phyloP scores from a whole-genome alignment of 1,284 basidiomycete genomes.

The Schizophyllum commune region DNA sequence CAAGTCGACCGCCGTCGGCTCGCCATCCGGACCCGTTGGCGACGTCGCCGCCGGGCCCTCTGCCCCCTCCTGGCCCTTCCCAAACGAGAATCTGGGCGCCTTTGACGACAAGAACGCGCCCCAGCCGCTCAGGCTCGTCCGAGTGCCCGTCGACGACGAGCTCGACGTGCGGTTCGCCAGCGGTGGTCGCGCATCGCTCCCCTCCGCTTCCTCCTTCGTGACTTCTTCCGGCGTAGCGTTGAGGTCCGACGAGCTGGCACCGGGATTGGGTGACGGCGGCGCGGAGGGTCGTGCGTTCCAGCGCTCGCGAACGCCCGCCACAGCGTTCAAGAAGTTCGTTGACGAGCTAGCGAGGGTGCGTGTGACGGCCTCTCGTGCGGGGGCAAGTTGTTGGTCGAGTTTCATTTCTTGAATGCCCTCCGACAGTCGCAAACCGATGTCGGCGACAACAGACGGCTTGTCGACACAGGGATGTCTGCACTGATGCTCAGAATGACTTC shows the following conservation, averaged over 20 bases:
- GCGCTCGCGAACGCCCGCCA: constrained; percentile 76
- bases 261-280: constrained; percentile 18
- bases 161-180: constrained; percentile 18
- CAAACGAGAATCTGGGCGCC: neutral
- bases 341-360: constrained; percentile 70
- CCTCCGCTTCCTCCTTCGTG: constrained; percentile 35
- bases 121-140: neutral
- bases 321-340: constrained; percentile 79
- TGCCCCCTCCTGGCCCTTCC: neutral
- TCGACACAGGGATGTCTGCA: constrained; percentile 81
- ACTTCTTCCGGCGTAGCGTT: constrained; percentile 36
- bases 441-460: constrained; percentile 80
- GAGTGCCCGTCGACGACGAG: constrained; percentile 16
- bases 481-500: neutral
- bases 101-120: neutral
- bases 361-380: constrained; percentile 79
- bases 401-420: constrained; percentile 90
- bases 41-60: too few relatives aligned
- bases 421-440: constrained; percentile 79
- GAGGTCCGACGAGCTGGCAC: neutral
- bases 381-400: constrained; percentile 82
- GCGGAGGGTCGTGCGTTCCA: constrained; percentile 47
- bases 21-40: neutral
- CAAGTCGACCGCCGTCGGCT: neutral
- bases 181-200: constrained; percentile 15